These are phyloP conservation scores for Coniochaeta hoffmannii DNA, from an alignment of 2,329 filamentous ascomycete genomes.

Conservation along the genomic window DNA sequence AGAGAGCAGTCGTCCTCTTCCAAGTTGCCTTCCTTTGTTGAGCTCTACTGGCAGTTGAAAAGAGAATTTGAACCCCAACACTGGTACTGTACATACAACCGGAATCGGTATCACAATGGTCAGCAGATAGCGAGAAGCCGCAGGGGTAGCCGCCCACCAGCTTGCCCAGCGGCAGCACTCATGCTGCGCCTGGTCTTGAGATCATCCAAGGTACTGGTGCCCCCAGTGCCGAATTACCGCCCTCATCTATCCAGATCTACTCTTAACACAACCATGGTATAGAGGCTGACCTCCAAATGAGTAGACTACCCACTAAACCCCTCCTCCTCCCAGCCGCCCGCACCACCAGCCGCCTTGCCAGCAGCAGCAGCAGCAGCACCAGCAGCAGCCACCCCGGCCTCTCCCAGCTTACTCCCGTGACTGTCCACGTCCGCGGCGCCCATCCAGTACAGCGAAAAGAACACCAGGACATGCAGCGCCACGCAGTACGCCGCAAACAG, in stretches of 20 bases:
- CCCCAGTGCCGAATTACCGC: background rate
- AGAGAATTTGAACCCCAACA: too few relatives aligned
- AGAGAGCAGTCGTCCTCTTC: too few relatives aligned
- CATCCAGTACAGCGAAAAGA: conserved; percentile 80
- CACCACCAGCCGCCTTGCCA: conserved; percentile 25
- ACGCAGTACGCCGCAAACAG: conserved; percentile 90
- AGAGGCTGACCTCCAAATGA: background rate
- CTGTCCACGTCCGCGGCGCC: conserved; percentile 59
- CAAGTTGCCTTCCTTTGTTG: too few relatives aligned
- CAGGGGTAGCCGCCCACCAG: background rate
- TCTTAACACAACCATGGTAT: background rate
- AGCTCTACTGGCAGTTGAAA: too few relatives aligned
- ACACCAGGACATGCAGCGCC: conserved; percentile 79
- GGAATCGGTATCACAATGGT: background rate
- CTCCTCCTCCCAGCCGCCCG: conserved; percentile 52
- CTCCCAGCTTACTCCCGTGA: conserved; percentile 50
- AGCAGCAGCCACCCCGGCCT: conserved; percentile 34
- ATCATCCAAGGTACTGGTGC: background rate
- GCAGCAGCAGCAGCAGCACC: conserved; percentile 34
- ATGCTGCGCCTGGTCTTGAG: background rate
- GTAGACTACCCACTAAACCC: conserved; percentile 39
- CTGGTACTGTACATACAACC: background rate
- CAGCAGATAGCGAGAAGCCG: background rate
- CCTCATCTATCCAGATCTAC: background rate
- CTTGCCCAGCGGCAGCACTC: background rate